Percentiles rank a stretch among this genome's conserved stretches.
These are phyloP conservation scores for Penicillium sp. DNA, from an alignment of 2,329 filamentous ascomycete species.

Conservation along the genomic window DNA sequence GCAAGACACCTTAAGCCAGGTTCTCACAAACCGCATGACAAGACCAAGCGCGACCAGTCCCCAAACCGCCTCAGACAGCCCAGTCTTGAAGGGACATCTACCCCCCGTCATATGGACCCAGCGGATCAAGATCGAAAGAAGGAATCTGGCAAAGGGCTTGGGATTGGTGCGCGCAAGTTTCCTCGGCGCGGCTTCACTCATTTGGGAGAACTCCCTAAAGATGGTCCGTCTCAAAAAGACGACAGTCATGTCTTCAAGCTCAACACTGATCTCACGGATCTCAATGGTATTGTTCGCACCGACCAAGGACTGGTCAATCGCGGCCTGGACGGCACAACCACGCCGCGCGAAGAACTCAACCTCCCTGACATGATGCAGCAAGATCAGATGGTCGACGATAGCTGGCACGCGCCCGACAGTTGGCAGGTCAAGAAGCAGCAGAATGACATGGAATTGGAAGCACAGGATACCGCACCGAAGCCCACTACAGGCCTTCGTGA, in stretches of 20 bases:
- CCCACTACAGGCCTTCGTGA: constrained; percentile 43
- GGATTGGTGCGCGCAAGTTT: constrained; percentile 35
- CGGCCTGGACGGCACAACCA: constrained; percentile 32
- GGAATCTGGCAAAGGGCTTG: constrained; percentile 35
- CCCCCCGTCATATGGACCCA: constrained; percentile 26
- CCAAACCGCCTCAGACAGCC: constrained; percentile 34
- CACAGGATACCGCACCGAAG: constrained; percentile 1
- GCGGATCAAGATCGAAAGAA: constrained; percentile 40
- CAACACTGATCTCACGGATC: constrained; percentile 84
- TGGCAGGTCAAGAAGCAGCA: constrained; percentile 79
- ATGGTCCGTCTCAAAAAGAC: constrained; percentile 48
- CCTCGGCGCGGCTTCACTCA: constrained; percentile 34
- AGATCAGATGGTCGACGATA: constrained; percentile 48
- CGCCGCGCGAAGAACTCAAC: constrained; percentile 28
- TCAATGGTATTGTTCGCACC: constrained; percentile 82
- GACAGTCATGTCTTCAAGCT: constrained; percentile 66
- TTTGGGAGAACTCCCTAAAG: constrained; percentile 26
- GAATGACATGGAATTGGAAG: constrained; percentile 24
- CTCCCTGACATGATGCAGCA: constrained; percentile 36
- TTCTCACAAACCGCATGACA: constrained; percentile 29
- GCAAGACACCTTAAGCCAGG: constrained; percentile 46
- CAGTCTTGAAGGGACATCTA: constrained; percentile 34
- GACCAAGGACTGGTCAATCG: constrained; percentile 64
- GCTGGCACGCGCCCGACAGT: constrained; percentile 91
- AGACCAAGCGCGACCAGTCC: constrained; percentile 33